Percentiles rank a stretch among this genome's conserved stretches.
Conservation (phyloP, 306 rosid species). For the Hippophae gyantsensis region DNA sequence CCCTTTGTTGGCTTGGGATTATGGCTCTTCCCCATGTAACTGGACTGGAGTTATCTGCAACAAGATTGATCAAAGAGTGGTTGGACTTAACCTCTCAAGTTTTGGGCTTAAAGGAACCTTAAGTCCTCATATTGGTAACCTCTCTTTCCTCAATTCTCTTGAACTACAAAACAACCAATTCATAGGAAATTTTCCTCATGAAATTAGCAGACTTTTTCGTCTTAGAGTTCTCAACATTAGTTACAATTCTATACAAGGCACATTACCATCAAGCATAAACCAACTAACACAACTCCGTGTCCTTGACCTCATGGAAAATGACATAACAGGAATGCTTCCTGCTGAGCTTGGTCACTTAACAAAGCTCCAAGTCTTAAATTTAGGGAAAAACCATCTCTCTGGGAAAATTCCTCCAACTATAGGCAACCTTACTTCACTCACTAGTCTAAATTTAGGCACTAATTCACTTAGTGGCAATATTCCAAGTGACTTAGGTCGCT, state of each 20-base stretch:
- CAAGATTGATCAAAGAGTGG: slow-evolving; percentile 27
- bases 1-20: slow-evolving; percentile 38
- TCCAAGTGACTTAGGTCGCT: slow-evolving; percentile 41
- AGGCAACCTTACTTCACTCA: slow-evolving; percentile 53
- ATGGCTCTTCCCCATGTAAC: slow-evolving; percentile 26
- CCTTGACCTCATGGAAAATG: slow-evolving; percentile 44
- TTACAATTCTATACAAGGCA: slow-evolving; percentile 37
- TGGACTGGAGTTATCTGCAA: slow-evolving; percentile 51
- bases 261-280: slow-evolving; percentile 37
- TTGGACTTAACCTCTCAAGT: slow-evolving; percentile 39
- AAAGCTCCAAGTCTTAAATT: slow-evolving; percentile 37
- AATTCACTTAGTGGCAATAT: slow-evolving; percentile 47
- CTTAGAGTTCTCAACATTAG: slow-evolving; percentile 45
- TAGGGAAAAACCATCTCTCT: slow-evolving; percentile 36
- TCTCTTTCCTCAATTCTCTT: slow-evolving; percentile 44
- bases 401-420: slow-evolving; percentile 40
- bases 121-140: slow-evolving; percentile 38
- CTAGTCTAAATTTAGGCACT: slow-evolving; percentile 40
- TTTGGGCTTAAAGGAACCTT: slow-evolving; percentile 38
- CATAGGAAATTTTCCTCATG: slow-evolving; percentile 30
- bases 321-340: slow-evolving; percentile 37
- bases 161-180: slow-evolving; percentile 41
- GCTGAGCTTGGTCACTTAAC: slow-evolving; percentile 26
- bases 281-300: slow-evolving; percentile 27
- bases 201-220: slow-evolving; percentile 31